Evolutionary conservation across 305 asterid species (phyloP).

Genomic region (Solanum chacoense): DNA sequence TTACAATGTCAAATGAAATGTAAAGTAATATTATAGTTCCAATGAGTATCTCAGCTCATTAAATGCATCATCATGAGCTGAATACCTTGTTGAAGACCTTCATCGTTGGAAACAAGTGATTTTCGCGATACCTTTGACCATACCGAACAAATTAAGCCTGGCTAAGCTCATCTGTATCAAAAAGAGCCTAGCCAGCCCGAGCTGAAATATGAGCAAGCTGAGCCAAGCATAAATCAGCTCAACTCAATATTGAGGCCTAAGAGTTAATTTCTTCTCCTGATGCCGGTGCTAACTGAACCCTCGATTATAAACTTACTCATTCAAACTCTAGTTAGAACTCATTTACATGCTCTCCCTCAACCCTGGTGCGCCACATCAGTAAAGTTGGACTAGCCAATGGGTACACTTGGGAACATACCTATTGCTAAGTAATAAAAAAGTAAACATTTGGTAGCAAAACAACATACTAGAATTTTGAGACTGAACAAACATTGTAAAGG

Average conservation of each 20-base stretch:
- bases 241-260: neutral
- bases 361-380: neutral
- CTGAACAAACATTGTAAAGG: neutral
- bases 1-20: neutral
- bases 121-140: neutral
- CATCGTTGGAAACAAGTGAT: neutral
- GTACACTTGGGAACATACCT: neutral
- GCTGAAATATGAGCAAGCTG: neutral
- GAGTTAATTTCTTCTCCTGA: neutral
- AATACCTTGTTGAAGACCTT: neutral
- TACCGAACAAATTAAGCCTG: neutral
- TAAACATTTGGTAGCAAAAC: neutral
- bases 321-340: neutral
- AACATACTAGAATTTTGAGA: neutral
- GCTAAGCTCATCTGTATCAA: neutral
- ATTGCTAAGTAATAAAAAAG: neutral
- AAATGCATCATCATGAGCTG: neutral
- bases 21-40: neutral
- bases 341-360: neutral
- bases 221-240: neutral
- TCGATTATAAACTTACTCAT: neutral
- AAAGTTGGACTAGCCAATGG: neutral
- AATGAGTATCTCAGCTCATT: neutral
- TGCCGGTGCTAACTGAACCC: neutral
- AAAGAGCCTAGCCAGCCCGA: neutral